Evolutionary conservation across 139 green algal genomes (phyloP).

Genomic region (Pseudopediastrum boryanum): DNA sequence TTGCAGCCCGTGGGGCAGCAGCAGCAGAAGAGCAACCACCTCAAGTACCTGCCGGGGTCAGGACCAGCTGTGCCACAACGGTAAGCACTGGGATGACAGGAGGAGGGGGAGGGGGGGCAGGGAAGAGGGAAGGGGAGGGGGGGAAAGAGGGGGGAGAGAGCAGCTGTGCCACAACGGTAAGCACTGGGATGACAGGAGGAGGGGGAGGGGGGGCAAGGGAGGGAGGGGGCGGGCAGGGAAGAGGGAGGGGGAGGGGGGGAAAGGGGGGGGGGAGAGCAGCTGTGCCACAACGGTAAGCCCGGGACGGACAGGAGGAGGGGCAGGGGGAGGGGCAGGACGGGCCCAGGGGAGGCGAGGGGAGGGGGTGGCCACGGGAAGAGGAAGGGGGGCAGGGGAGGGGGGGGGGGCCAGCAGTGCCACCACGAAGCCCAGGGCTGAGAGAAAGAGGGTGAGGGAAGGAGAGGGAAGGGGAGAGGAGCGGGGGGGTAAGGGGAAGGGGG

Average conservation of each 20-base stretch:
- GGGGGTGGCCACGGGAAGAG: too few species aligned
- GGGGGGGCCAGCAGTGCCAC: too few species aligned
- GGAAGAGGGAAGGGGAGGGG: neutral
- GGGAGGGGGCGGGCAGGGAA: too few species aligned
- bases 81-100: neutral
- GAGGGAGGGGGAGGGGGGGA: neutral
- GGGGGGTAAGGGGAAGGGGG: too few species aligned
- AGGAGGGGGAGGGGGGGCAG: neutral
- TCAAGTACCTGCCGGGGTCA: constrained; percentile 14
- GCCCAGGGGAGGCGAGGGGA: too few species aligned
- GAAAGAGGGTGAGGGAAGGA: too few species aligned
- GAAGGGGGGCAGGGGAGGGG: too few species aligned
- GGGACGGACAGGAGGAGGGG: neutral
- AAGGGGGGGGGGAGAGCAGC: neutral
- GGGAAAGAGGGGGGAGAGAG: neutral
- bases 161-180: neutral
- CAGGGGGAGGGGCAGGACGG: too few species aligned
- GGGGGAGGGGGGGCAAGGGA: neutral
- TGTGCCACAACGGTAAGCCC: neutral
- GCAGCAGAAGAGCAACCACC: constrained; percentile 43
- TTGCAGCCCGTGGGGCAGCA: constrained; percentile 64
- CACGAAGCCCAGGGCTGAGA: too few species aligned
- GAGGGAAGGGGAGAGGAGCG: too few species aligned
- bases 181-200: neutral
- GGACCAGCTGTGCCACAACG: neutral